Conservation (phyloP, 2,329 filamentous ascomycete species). For the Gnomoniopsis sp. region DNA sequence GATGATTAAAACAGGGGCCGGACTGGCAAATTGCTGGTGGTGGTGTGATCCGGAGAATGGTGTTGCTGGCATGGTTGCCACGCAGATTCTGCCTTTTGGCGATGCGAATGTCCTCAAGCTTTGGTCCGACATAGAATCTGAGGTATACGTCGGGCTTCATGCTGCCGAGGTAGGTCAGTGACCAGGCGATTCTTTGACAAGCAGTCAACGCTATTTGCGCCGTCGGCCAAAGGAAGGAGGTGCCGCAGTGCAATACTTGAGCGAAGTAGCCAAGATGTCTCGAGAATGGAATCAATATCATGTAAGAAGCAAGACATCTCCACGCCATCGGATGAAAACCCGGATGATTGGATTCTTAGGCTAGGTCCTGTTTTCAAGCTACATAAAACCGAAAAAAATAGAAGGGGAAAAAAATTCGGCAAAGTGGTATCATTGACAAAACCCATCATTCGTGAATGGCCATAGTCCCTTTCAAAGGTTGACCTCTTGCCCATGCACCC, state of each 20-base stretch:
- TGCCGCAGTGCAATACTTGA: neutral
- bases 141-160: slow-evolving; percentile 25
- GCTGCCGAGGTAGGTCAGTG: neutral
- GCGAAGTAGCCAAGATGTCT: neutral
- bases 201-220: too few relatives aligned
- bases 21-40: slow-evolving; percentile 55
- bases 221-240: too few relatives aligned
- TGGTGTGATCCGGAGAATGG: slow-evolving; percentile 57
- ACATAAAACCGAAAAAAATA: neutral
- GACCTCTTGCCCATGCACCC: neutral
- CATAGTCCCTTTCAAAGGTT: neutral
- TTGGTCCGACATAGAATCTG: slow-evolving; percentile 32
- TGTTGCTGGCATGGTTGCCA: slow-evolving; percentile 44
- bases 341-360: neutral
- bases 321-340: neutral
- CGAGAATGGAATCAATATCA: too few relatives aligned
- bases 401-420: neutral
- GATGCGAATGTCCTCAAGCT: slow-evolving; percentile 34
- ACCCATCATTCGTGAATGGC: neutral
- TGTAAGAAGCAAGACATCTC: too few relatives aligned
- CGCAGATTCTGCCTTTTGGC: slow-evolving; percentile 44
- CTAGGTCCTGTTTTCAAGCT: neutral
- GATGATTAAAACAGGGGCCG: slow-evolving; percentile 36
- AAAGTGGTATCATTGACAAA: neutral
- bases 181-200: neutral